These are phyloP conservation scores for Cladosporium sp. DNA, from an alignment of 2,329 filamentous ascomycete genomes.

Conservation along the genomic window DNA sequence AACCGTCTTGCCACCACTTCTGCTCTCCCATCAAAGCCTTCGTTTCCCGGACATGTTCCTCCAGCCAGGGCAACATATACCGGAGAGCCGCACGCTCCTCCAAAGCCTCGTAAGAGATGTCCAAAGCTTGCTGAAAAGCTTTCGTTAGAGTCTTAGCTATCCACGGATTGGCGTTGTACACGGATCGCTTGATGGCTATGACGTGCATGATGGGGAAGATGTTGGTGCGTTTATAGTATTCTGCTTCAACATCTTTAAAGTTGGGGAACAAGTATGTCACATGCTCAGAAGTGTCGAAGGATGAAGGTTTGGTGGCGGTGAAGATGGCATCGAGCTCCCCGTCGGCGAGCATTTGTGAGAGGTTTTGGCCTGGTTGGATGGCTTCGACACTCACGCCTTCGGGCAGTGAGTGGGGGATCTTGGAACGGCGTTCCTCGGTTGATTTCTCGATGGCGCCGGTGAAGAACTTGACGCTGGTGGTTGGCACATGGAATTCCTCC, in stretches of 20 bases:
- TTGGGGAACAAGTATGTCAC: slow-evolving; percentile 33
- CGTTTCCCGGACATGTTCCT: slow-evolving; percentile 32
- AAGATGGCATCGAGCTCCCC: slow-evolving; percentile 38
- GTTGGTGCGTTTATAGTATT: slow-evolving; percentile 29
- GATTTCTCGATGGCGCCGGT: slow-evolving; percentile 31
- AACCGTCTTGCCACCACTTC: slow-evolving; percentile 34
- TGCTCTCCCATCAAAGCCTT: slow-evolving; percentile 31
- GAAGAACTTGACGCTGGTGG: slow-evolving; percentile 31
- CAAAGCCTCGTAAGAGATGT: slow-evolving; percentile 30
- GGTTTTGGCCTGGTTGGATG: slow-evolving; percentile 27
- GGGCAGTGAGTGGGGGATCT: slow-evolving; percentile 14
- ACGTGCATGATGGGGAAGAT: slow-evolving; percentile 35
- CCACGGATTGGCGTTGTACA: slow-evolving; percentile 30
- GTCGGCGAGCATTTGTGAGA: slow-evolving; percentile 31
- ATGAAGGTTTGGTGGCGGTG: slow-evolving; percentile 32
- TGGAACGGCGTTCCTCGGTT: slow-evolving; percentile 28
- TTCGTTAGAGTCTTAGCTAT: slow-evolving; percentile 31
- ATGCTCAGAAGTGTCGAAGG: slow-evolving; percentile 27
- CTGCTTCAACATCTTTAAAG: slow-evolving; percentile 32
- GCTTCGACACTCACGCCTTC: slow-evolving; percentile 14
- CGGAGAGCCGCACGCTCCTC: slow-evolving; percentile 24
- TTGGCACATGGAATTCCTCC: slow-evolving; percentile 32
- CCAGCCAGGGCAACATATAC: slow-evolving; percentile 36
- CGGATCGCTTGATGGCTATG: slow-evolving; percentile 24
- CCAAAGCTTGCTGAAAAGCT: slow-evolving; percentile 32